Evolutionary conservation across 2,329 filamentous ascomycete species (phyloP).

Genomic region (Tolypocladium ovalisporum): DNA sequence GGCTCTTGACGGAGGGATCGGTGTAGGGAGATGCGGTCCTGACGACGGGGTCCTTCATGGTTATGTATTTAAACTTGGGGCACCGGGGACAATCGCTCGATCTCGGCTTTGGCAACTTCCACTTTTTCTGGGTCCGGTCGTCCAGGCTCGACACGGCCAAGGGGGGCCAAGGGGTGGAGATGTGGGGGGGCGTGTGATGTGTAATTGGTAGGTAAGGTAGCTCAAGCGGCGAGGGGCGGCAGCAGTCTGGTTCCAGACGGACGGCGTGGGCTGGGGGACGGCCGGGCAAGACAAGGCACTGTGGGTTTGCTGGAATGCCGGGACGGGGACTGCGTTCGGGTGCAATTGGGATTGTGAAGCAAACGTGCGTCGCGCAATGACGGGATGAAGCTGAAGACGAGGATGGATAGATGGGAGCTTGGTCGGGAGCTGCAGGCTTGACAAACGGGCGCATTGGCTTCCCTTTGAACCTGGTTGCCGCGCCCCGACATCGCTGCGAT

Average conservation of each 20-base stretch:
- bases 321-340: neutral
- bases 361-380: no score
- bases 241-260: no score
- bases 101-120: conserved; percentile 4
- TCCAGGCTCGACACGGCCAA: neutral
- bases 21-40: conserved; percentile 26
- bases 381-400: neutral
- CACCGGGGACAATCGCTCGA: conserved; percentile 2
- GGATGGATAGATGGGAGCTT: neutral
- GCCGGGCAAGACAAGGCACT: neutral
- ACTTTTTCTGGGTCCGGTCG: neutral
- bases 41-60: conserved; percentile 29
- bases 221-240: neutral
- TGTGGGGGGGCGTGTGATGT: conserved; percentile 5
- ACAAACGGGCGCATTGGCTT: neutral
- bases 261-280: neutral
- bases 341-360: neutral
- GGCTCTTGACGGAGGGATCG: conserved; percentile 27
- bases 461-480: neutral
- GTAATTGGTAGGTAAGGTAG: neutral
- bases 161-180: neutral
- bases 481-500: neutral
- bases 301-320: neutral
- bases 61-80: conserved; percentile 22
- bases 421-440: neutral